phyloP scores from a whole-genome alignment of 805 yeast species.

The Nakazawaea anatomiae region DNA sequence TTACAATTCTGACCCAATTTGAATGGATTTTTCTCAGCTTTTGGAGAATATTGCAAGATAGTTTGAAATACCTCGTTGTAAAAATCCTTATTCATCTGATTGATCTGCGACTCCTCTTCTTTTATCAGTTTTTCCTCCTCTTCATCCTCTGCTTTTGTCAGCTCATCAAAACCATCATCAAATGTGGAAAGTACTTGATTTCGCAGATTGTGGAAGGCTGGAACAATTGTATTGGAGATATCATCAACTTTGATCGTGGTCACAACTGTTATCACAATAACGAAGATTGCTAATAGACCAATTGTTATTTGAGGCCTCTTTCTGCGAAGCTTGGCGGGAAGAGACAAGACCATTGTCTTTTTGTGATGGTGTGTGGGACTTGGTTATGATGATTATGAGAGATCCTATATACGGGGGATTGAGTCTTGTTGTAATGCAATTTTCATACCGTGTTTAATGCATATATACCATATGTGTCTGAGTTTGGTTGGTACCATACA shows the following conservation, averaged over 20 bases:
- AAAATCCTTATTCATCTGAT: neutral
- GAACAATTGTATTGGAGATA: neutral
- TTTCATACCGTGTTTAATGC: too few species aligned
- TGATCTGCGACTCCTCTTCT: neutral
- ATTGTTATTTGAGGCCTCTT: neutral
- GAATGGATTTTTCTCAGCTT: slow-evolving; percentile 17
- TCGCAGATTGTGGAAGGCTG: neutral
- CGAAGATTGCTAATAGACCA: neutral
- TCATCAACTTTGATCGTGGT: neutral
- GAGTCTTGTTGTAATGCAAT: too few species aligned
- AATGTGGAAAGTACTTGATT: neutral
- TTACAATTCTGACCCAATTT: slow-evolving; percentile 10
- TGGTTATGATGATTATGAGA: too few species aligned
- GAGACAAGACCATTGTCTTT: too few species aligned
- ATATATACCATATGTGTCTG: too few species aligned
- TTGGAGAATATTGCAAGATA: slow-evolving; percentile 15
- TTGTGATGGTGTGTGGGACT: too few species aligned
- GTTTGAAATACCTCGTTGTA: slow-evolving; percentile 6
- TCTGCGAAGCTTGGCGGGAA: neutral
- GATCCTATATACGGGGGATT: too few species aligned
- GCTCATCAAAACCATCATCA: neutral
- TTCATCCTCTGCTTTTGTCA: neutral
- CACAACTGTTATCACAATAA: neutral
- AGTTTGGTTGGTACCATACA: too few species aligned
- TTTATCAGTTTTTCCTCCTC: neutral